Conservation (phyloP, 139 green algal species). For the Dunaliella sp. region DNA sequence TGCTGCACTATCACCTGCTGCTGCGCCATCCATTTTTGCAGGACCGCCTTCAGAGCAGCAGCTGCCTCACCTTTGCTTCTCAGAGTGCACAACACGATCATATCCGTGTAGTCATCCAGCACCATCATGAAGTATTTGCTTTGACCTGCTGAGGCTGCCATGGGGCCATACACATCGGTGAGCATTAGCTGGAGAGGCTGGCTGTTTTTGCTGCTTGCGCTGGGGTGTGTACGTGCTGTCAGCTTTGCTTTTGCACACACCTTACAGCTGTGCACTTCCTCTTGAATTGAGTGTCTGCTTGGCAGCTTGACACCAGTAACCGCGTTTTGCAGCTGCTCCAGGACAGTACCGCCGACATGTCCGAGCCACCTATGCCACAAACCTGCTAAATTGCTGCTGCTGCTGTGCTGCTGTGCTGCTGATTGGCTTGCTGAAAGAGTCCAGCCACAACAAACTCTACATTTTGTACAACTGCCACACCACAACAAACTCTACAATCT, state of each 20-base stretch:
- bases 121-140: neutral
- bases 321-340: neutral
- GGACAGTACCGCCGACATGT: neutral
- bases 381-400: neutral
- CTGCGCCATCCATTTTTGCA: neutral
- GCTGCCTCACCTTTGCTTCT: neutral
- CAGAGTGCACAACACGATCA: neutral
- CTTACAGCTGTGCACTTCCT: neutral
- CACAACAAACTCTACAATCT: too few species aligned
- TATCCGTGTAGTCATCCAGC: neutral
- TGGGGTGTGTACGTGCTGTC: neutral
- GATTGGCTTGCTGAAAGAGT: neutral
- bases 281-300: neutral
- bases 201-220: neutral
- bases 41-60: neutral
- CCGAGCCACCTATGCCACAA: neutral
- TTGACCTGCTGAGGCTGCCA: neutral
- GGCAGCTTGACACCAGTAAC: neutral
- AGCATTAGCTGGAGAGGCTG: neutral
- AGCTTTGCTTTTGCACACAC: neutral
- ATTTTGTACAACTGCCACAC: too few species aligned
- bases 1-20: neutral
- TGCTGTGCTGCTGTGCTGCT: neutral
- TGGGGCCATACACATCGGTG: neutral
- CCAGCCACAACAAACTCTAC: too few species aligned